Base-by-base conservation (phyloP, 1,139 yeast species). In the Sugiyamaella novakii region DNA sequence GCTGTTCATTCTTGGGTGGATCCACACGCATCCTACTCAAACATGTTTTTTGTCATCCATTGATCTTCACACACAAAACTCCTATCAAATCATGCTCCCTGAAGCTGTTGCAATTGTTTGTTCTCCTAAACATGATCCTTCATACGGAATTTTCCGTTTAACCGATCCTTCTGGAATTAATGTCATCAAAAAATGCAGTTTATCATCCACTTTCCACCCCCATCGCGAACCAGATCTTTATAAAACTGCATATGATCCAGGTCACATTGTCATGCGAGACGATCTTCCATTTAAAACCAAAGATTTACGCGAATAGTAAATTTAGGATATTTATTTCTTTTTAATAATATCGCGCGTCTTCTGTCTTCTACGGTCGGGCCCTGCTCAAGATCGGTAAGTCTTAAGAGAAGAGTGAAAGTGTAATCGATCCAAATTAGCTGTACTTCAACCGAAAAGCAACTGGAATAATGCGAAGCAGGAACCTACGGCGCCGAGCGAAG, bases 21-120 rank as follows among this genome's bases (percentile, higher is more conserved):
- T 81, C 46, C 86, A 81, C 61, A 81, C 85, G 5, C 85, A 81
- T 59, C 86, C 86, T 2, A 76, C 84, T 5, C 86, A 81, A 60
- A 70, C 83, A 7, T 81, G 86, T 55, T 81, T 81, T 59, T 61
- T 81, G 60, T 76, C 82, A 12, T 77, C 83, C 0, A 77, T 81
- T 44, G 86, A 81, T 59, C 64, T 81, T 47, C 86, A 81, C 61
- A 80, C 85, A 1, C 85, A 81, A 53, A 76, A 75, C 54, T 75
- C 82, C 1, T 81, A 81, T 61, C 86, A 81, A 63, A 71, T 80
- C 47, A 80, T 81, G 85, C 69, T 81, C n/a, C 80, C 81, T 21
- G 86, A 81, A 60, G 80, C 84, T 0, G 73, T 81, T 36, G 85
- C 85, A 10, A 73, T 81, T 36, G 85, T 81, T 1, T 77, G 83